phyloP scores from a whole-genome alignment of 2,329 filamentous ascomycete genomes.

The Nothopassalora personata region DNA sequence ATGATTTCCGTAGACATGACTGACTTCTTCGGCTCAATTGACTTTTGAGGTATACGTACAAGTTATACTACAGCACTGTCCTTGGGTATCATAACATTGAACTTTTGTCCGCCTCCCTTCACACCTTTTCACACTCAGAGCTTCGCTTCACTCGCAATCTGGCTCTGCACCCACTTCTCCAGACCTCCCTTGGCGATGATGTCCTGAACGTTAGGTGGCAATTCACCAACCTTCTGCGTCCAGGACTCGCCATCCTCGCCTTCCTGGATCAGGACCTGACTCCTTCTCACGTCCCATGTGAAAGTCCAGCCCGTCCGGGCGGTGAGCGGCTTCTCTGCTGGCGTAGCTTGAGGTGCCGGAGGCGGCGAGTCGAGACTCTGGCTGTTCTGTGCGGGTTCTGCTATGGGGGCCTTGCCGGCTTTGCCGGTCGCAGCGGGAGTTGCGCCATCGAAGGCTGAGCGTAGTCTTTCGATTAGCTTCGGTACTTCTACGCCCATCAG shows the following conservation, averaged over 20 bases:
- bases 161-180: slow-evolving; percentile 74
- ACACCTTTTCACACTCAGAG: not conserved
- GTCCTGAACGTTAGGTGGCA: slow-evolving; percentile 78
- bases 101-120: not conserved
- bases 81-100: slow-evolving; percentile 10
- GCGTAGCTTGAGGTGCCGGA: slow-evolving; percentile 32
- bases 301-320: slow-evolving; percentile 78
- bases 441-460: slow-evolving; percentile 51
- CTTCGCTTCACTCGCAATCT: slow-evolving; percentile 46
- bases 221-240: slow-evolving; percentile 75
- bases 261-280: slow-evolving; percentile 66
- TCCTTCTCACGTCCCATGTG: slow-evolving; percentile 71
- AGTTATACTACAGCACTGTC: slow-evolving; percentile 3
- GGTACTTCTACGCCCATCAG: slow-evolving; percentile 68
- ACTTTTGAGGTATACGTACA: slow-evolving; percentile 1
- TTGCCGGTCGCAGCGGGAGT: slow-evolving; percentile 16
- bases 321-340: slow-evolving; percentile 54
- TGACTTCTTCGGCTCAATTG: not conserved
- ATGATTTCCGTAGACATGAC: not conserved
- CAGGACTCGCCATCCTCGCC: slow-evolving; percentile 61
- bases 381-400: slow-evolving; percentile 48
- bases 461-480: slow-evolving; percentile 58
- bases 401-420: slow-evolving; percentile 37
- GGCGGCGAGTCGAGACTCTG: slow-evolving; percentile 49
- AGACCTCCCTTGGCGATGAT: slow-evolving; percentile 73